Conservation (phyloP, 2,329 filamentous ascomycete species). For the Didymella sp. region DNA sequence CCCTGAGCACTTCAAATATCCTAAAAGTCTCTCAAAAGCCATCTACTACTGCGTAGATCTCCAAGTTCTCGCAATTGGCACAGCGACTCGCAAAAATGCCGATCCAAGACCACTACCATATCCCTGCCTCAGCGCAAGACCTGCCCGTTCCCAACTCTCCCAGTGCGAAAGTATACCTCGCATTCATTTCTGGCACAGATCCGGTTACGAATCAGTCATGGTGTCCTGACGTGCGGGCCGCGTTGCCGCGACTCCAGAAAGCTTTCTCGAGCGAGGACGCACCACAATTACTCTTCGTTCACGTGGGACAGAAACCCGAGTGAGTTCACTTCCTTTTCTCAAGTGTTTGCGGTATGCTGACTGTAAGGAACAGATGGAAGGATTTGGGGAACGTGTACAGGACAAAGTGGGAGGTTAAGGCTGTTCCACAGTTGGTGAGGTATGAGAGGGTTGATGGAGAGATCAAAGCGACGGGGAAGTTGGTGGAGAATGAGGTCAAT, state of each 20-base stretch:
- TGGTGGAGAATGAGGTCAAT: conserved; percentile 13
- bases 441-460: conserved; percentile 8
- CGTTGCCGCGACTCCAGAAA: conserved; percentile 12
- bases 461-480: neutral
- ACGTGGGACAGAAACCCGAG: conserved; percentile 21
- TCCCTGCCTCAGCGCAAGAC: conserved; percentile 11
- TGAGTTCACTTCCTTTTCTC: neutral
- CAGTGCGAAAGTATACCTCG: conserved; percentile 11
- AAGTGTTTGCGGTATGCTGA: neutral
- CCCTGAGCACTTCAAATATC: too few relatives aligned
- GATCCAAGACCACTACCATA: conserved; percentile 10
- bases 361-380: conserved; percentile 7
- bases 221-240: conserved; percentile 25
- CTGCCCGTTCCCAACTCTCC: conserved; percentile 6
- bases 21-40: too few relatives aligned
- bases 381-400: conserved; percentile 11
- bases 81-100: too few relatives aligned
- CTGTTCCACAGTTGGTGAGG: conserved; percentile 10
- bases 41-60: too few relatives aligned
- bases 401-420: conserved; percentile 11
- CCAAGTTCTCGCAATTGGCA: too few relatives aligned
- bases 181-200: conserved; percentile 19
- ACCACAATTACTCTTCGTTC: conserved; percentile 9
- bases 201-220: conserved; percentile 16
- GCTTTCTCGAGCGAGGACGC: conserved; percentile 3